A percentile compares a stretch with the other conserved stretches of the same genome.
Conservation (phyloP, 257 asterid genomes). For the Nicotiana otophora region DNA sequence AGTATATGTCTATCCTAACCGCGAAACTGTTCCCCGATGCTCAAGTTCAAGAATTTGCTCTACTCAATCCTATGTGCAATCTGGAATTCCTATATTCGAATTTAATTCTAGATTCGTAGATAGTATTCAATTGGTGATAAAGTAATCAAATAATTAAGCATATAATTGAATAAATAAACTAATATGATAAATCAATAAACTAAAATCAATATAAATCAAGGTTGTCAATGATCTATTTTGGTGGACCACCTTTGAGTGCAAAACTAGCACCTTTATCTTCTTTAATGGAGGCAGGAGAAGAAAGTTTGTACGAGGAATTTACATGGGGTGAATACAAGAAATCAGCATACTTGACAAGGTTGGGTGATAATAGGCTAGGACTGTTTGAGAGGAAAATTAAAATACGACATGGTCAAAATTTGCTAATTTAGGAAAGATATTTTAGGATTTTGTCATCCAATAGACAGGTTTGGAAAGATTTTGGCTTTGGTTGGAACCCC, state of each 20-base stretch:
- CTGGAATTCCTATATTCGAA: too few species aligned
- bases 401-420: not conserved
- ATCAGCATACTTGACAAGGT: conserved; percentile 18
- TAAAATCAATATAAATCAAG: too few species aligned
- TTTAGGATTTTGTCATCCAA: conserved; percentile 5
- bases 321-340: conserved; percentile 23
- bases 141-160: too few species aligned
- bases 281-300: conserved; percentile 18
- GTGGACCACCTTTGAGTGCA: conserved; percentile 17
- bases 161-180: too few species aligned
- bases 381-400: not conserved
- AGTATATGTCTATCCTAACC: too few species aligned
- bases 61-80: too few species aligned
- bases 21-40: too few species aligned
- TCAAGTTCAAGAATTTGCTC: too few species aligned
- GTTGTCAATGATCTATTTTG: conserved; percentile 23
- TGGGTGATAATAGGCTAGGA: conserved; percentile 11
- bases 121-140: too few species aligned
- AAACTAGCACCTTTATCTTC: conserved; percentile 16
- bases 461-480: conserved; percentile 4
- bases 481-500: not conserved
- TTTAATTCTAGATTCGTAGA: too few species aligned
- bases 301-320: conserved; percentile 19
- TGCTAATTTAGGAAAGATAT: not conserved
- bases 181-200: too few species aligned